These are phyloP conservation scores for Globisporangium carolinianum DNA, from an alignment of 352 stramenopile species.

Conservation along the genomic window DNA sequence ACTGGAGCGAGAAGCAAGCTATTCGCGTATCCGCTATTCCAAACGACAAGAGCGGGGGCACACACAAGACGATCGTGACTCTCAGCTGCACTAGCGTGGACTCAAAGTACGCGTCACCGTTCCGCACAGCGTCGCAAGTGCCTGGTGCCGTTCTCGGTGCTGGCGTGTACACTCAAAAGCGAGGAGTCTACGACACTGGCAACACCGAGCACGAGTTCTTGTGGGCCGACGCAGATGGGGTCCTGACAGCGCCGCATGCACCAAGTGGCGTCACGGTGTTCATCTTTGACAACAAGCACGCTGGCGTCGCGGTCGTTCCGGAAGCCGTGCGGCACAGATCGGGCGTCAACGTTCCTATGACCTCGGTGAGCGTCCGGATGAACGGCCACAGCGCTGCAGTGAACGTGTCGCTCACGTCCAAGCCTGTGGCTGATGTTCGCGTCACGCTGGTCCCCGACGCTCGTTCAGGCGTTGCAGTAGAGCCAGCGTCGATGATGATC, in stretches of 20 bases:
- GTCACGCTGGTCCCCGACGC: slow-evolving; percentile 22
- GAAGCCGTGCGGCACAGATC: slow-evolving; percentile 32
- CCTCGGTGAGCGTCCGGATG: slow-evolving; percentile 32
- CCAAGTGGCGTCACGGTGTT: slow-evolving; percentile 22
- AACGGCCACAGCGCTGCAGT: slow-evolving; percentile 39
- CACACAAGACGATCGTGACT: slow-evolving; percentile 28
- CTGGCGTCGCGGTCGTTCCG: slow-evolving; percentile 22
- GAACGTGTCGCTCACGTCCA: slow-evolving; percentile 24
- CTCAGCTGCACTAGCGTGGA: slow-evolving; percentile 32
- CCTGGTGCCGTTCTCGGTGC: slow-evolving; percentile 28
- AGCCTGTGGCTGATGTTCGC: slow-evolving; percentile 31
- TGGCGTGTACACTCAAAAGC: slow-evolving; percentile 42
- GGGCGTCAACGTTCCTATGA: slow-evolving; percentile 12
- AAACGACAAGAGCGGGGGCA: slow-evolving; percentile 27
- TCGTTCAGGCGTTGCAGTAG: slow-evolving; percentile 19
- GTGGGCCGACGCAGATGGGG: slow-evolving; percentile 33
- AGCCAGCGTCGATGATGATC: slow-evolving; percentile 26
- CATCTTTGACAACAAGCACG: slow-evolving; percentile 49
- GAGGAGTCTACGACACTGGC: slow-evolving; percentile 46
- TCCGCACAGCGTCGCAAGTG: slow-evolving; percentile 17
- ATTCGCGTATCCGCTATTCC: slow-evolving; percentile 24
- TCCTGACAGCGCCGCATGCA: slow-evolving; percentile 36
- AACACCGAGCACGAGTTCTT: slow-evolving; percentile 40
- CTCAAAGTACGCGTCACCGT: slow-evolving; percentile 24
- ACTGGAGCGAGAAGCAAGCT: slow-evolving; percentile 31